Conservation (phyloP, 2,329 filamentous ascomycete species). For the Rutstroemia sp. region DNA sequence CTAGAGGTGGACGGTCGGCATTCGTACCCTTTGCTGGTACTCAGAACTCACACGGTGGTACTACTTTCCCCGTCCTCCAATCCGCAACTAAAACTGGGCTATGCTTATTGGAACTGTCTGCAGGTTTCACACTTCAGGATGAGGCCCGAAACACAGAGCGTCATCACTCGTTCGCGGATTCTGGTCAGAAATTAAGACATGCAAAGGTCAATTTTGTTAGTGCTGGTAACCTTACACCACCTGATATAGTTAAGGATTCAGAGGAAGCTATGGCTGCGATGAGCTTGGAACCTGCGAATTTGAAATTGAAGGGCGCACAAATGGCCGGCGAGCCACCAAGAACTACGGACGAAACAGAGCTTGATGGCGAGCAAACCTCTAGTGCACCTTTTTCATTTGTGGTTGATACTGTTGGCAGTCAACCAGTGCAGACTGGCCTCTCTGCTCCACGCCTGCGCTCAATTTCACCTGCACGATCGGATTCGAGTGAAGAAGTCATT, state of each 20-base stretch:
- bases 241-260: constrained; percentile 14
- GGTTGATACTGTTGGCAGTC: constrained; percentile 30
- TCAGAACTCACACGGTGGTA: constrained; percentile 15
- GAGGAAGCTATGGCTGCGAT: constrained; percentile 26
- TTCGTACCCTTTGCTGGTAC: constrained; percentile 20
- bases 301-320: neutral
- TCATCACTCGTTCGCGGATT: constrained; percentile 39
- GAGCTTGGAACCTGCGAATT: constrained; percentile 13
- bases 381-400: constrained; percentile 24
- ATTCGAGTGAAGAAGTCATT: constrained; percentile 68
- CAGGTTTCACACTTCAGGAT: constrained; percentile 38
- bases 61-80: neutral
- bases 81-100: neutral
- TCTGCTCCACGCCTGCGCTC: constrained; percentile 26
- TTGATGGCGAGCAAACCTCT: constrained; percentile 1
- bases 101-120: neutral
- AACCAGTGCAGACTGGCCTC: constrained; percentile 26
- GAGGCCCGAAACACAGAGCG: constrained; percentile 51
- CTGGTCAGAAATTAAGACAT: constrained; percentile 45
- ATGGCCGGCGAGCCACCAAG: neutral
- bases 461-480: constrained; percentile 35
- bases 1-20: constrained; percentile 11
- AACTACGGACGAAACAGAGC: neutral
- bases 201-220: constrained; percentile 52
- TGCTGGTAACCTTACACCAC: constrained; percentile 40